These are phyloP conservation scores for Perkinsus chesapeaki DNA, from an alignment of 169 alveolate species.

Conservation along the genomic window DNA sequence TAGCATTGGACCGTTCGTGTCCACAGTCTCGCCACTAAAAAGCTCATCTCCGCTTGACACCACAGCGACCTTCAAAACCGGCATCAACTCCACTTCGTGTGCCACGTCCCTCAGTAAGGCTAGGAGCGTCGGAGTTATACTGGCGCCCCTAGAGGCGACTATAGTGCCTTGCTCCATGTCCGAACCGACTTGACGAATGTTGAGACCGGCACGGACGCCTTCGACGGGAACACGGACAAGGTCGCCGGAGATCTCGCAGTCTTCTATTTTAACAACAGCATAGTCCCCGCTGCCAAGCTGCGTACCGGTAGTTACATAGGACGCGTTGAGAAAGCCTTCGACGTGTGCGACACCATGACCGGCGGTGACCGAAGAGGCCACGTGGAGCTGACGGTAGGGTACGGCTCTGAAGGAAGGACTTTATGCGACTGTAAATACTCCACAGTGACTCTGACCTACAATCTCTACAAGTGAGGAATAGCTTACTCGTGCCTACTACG, in stretches of 20 bases:
- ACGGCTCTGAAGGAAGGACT: neutral
- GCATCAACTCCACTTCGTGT: neutral
- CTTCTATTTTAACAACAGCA: neutral
- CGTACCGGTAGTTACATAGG: neutral
- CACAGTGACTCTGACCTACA: neutral
- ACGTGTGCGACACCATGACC: neutral
- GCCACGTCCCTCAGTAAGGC: constrained; percentile 27
- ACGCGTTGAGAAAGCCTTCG: neutral
- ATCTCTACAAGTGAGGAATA: no score
- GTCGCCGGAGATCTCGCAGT: neutral
- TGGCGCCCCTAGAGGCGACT: constrained; percentile 6
- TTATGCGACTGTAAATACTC: no score
- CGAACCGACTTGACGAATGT: constrained; percentile 13
- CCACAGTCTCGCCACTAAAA: constrained; percentile 29
- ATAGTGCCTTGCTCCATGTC: constrained; percentile 29
- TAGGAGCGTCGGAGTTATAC: constrained; percentile 26
- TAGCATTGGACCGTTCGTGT: constrained; percentile 37
- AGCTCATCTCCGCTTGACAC: constrained; percentile 34
- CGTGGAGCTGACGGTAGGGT: neutral
- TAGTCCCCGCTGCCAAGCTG: neutral
- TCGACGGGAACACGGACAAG: neutral
- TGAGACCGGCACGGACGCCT: neutral
- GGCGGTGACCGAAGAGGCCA: neutral
- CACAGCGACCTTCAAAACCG: constrained; percentile 24
- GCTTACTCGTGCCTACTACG: no score